Percentiles rank a stretch among this genome's conserved stretches.
These are phyloP conservation scores for Laguncularia racemosa DNA, from an alignment of 345 rosid genomes.

Conservation along the genomic window DNA sequence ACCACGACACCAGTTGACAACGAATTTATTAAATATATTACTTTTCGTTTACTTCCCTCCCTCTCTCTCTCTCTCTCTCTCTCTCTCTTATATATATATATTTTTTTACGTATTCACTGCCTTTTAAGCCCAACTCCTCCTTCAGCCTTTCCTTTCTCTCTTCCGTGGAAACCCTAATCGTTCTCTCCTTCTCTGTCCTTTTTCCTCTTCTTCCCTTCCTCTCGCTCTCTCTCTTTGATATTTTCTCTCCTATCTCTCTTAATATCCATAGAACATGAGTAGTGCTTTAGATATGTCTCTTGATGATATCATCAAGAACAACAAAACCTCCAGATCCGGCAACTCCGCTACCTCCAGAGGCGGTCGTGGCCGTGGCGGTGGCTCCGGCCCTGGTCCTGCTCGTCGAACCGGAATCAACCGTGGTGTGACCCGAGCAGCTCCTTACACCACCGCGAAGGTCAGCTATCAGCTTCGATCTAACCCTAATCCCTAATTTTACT, in stretches of 20 bases:
- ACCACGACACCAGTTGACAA: conserved; percentile 64
- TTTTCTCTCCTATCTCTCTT: not conserved
- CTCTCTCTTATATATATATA: too few relatives aligned
- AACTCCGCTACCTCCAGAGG: conserved; percentile 48
- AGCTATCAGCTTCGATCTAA: conserved; percentile 14
- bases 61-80: too few relatives aligned
- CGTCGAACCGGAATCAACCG: conserved; percentile 59
- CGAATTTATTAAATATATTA: too few relatives aligned
- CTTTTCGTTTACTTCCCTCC: too few relatives aligned
- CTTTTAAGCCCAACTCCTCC: too few relatives aligned
- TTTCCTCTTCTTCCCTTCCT: not conserved
- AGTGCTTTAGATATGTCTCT: conserved; percentile 93
- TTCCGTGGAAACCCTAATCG: not conserved
- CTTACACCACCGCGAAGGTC: conserved; percentile 43
- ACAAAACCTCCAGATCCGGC: conserved; percentile 64
- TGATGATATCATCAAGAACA: conserved; percentile 86
- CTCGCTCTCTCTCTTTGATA: not conserved
- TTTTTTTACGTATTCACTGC: too few relatives aligned
- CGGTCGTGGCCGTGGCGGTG: conserved; percentile 38
- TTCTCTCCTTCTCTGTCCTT: not conserved
- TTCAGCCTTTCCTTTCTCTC: too few relatives aligned
- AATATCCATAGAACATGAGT: conserved; percentile 40
- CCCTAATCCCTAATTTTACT: not conserved
- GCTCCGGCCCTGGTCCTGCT: conserved; percentile 28
- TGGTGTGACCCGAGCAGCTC: conserved; percentile 49